A percentile compares a stretch with the other conserved stretches of the same genome.
phyloP scores from a whole-genome alignment of 192 early-diverging fungal species.

The Lunasporangiospora selenospora region DNA sequence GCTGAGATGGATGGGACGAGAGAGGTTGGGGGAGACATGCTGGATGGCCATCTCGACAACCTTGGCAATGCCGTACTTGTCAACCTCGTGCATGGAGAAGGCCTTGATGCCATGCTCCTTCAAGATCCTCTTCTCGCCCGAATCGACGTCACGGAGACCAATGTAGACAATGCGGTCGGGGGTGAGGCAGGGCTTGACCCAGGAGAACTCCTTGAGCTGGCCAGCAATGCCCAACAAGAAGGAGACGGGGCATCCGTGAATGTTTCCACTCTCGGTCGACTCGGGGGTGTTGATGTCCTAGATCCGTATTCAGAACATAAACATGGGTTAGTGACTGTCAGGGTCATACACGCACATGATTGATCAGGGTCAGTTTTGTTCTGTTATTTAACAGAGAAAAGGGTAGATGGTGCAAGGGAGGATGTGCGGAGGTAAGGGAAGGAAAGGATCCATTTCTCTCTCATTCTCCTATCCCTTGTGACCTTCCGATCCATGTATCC shows the following conservation, averaged over 20 bases:
- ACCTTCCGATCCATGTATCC: neutral
- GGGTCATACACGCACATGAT: too few species aligned
- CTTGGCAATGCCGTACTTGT: constrained; percentile 91
- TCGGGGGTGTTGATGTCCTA: constrained; percentile 93
- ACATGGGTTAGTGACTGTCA: neutral
- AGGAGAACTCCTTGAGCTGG: constrained; percentile 69
- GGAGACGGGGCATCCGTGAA: constrained; percentile 95
- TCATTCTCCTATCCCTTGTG: neutral
- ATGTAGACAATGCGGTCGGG: constrained; percentile 90
- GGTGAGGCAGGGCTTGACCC: constrained; percentile 81
- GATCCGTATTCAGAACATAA: neutral
- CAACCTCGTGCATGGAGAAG: constrained; percentile 96
- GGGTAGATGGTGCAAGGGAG: neutral
- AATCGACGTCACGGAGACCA: constrained; percentile 94
- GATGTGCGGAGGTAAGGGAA: too few species aligned
- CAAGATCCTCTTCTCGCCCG: constrained; percentile 85
- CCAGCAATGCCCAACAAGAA: constrained; percentile 86
- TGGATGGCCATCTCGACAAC: constrained; percentile 94
- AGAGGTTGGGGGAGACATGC: constrained; percentile 77
- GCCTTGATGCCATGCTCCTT: constrained; percentile 87
- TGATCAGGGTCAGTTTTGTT: too few species aligned
- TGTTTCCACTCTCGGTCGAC: constrained; percentile 87
- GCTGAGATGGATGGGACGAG: constrained; percentile 84
- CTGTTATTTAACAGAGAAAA: too few species aligned
- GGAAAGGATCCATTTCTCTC: neutral